Evolutionary conservation across 1,284 basidiomycete genomes (phyloP), one percentile per base, ranked within the genome.

Genomic region (Singerocomus rubriflavus): DNA sequence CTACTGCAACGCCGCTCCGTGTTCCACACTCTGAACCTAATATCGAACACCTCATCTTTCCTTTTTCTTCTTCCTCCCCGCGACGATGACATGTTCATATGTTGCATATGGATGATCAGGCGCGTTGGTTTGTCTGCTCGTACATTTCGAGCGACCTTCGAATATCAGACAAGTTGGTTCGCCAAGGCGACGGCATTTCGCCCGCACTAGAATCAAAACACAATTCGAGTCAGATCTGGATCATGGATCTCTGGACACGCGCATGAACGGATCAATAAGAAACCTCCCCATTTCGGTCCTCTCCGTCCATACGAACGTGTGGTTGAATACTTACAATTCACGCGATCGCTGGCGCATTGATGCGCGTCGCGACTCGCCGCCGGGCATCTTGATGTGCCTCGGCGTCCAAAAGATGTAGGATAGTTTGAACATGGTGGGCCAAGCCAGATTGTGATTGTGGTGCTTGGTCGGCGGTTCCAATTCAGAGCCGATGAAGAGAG

Each of bases 351-450:
- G 64, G 36, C 62, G 64, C 56, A 56, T 54, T 13, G 51, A 58
- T 5, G 25, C 35, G 44, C 50, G 55, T 40, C 54, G 43, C 13
- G 59, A 39, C 42, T 66, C 64, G 33, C 64, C 67, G 12, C 21
- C 21, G 21, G 65, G 64, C 48, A 66, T 61, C 54, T 59, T 66
- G 54, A 66, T 69, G 13, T 62, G 44, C 57, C 61, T 66, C 17
- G 67, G 64, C 10, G 64, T 59, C 35, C 55, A 67, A 57, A 69
- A 66, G 44, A 66, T 66, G 53, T 67, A 51, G 38, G 67, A 68
- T 5, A 69, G 26, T 30, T 69, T 66, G 55, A 67, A 41, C 55
- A 62, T 55, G 53, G 17, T 47, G 4, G n/a, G n/a, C 17, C 31
- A 44, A 16, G 32, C 26, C 46, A 43, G 49, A 16, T 32, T 46